Percentiles rank a stretch among this genome's conserved stretches.
Conservation (phyloP, 257 asterid genomes). For the Ehretia macrophylla region DNA sequence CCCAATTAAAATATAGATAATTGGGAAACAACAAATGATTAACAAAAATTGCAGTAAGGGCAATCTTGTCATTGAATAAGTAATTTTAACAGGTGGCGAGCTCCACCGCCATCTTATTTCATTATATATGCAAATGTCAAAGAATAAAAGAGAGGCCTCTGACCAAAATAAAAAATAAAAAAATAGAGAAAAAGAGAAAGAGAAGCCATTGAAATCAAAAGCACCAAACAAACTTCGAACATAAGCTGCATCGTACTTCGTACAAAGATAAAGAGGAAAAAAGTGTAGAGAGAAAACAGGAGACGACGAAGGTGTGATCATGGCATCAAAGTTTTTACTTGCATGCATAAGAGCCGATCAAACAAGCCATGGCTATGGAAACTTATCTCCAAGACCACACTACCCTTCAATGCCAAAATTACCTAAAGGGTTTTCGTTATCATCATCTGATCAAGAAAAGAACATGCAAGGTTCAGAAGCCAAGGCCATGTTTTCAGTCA, state of each 20-base stretch:
- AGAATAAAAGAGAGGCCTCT: no score
- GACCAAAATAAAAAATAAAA: no score
- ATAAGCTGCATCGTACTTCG: background rate
- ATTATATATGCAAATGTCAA: no score
- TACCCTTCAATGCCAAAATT: constrained; percentile 39
- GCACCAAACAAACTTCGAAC: no score
- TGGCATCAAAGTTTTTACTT: constrained; percentile 26
- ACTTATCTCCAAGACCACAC: constrained; percentile 29
- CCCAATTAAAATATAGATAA: no score
- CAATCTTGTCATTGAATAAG: background rate
- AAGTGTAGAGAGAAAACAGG: background rate
- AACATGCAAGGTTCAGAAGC: constrained; percentile 35
- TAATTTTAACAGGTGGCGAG: no score
- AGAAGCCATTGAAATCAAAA: background rate
- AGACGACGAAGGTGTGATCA: background rate
- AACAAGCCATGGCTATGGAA: background rate
- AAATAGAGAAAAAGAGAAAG: background rate
- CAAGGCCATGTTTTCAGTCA: constrained; percentile 55
- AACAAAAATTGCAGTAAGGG: background rate
- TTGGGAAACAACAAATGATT: no score
- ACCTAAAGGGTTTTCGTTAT: constrained; percentile 19
- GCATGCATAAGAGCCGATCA: constrained; percentile 28
- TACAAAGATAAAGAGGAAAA: no score
- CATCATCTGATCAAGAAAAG: constrained; percentile 38
- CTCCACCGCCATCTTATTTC: no score